Percentiles rank a stretch among this genome's conserved stretches.
Evolutionary conservation across 192 early-diverging fungal genomes (phyloP).

Genomic region (Geranomyces variabilis): DNA sequence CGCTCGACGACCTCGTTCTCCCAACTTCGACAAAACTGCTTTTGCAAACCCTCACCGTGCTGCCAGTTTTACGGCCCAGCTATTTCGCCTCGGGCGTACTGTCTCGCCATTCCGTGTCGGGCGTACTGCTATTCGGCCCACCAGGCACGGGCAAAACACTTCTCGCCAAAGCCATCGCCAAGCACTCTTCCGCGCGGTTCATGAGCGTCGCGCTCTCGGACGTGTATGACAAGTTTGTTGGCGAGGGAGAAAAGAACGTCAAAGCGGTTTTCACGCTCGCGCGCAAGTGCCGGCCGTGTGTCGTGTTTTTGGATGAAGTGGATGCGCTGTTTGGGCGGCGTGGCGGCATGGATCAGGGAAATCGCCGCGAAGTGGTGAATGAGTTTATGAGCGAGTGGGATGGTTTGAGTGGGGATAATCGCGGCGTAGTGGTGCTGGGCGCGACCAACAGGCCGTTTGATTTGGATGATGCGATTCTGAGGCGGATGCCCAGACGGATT

Average conservation of each 20-base stretch:
- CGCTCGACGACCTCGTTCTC: slow-evolving; percentile 76
- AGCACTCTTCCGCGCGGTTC: slow-evolving; percentile 90
- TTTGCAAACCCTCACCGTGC: slow-evolving; percentile 72
- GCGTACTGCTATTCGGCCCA: slow-evolving; percentile 64
- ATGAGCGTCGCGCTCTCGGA: slow-evolving; percentile 94
- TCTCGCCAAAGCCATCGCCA: slow-evolving; percentile 63
- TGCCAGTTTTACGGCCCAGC: slow-evolving; percentile 52
- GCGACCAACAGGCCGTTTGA: slow-evolving; percentile 98
- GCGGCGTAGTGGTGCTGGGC: slow-evolving; percentile 82
- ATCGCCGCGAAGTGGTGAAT: slow-evolving; percentile 64
- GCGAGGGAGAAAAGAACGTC: slow-evolving; percentile 97
- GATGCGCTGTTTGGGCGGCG: slow-evolving; percentile 86
- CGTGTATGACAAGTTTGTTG: slow-evolving; percentile 96
- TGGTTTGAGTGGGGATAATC: slow-evolving; percentile 68
- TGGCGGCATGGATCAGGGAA: slow-evolving; percentile 56
- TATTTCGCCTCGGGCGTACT: slow-evolving; percentile 62
- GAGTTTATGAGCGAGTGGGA: slow-evolving; percentile 99
- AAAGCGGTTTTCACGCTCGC: slow-evolving; percentile 91
- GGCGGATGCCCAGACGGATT: slow-evolving; percentile 87
- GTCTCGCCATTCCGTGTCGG: slow-evolving; percentile 57
- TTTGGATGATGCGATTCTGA: slow-evolving; percentile 93
- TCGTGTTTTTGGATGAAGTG: slow-evolving; percentile 96
- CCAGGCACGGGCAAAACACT: slow-evolving; percentile 56
- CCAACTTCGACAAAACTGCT: slow-evolving; percentile 78
- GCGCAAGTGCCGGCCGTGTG: slow-evolving; percentile 88